Percentiles rank a stretch among this genome's conserved stretches.
Conservation (phyloP, 164 flowering plant species). For the Cinnamomum micranthum region DNA sequence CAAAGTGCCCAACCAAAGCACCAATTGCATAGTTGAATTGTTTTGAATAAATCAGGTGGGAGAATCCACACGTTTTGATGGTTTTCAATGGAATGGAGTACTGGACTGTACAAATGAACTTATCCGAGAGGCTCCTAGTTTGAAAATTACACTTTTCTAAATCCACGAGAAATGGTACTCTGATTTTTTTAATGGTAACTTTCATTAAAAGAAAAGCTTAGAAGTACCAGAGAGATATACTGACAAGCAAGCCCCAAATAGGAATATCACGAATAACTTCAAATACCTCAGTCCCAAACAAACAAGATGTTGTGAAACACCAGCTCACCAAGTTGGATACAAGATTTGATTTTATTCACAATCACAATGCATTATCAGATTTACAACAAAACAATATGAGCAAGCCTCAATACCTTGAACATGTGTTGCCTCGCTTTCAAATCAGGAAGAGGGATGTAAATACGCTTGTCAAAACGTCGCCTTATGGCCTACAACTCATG, state of each 20-base stretch:
- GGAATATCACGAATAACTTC: too few species aligned
- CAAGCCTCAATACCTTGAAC: slow-evolving; percentile 64
- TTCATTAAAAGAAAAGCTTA: background rate
- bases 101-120: too few species aligned
- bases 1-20: background rate
- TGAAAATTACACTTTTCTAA: background rate
- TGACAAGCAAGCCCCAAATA: too few species aligned
- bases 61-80: too few species aligned
- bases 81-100: too few species aligned
- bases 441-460: slow-evolving; percentile 98
- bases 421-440: slow-evolving; percentile 91
- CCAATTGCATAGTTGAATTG: background rate
- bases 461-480: slow-evolving; percentile 94
- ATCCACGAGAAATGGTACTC: background rate
- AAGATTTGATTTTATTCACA: background rate
- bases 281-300: background rate
- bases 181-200: too few species aligned
- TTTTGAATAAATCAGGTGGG: too few species aligned
- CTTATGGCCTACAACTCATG: slow-evolving; percentile 65
- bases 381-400: background rate
- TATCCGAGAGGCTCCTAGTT: too few species aligned
- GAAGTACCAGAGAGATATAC: too few species aligned
- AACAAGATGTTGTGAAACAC: background rate
- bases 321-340: background rate
- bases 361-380: background rate